These are phyloP conservation scores for Colletotrichum trifolii DNA, from an alignment of 2,329 filamentous ascomycete species.

Conservation along the genomic window DNA sequence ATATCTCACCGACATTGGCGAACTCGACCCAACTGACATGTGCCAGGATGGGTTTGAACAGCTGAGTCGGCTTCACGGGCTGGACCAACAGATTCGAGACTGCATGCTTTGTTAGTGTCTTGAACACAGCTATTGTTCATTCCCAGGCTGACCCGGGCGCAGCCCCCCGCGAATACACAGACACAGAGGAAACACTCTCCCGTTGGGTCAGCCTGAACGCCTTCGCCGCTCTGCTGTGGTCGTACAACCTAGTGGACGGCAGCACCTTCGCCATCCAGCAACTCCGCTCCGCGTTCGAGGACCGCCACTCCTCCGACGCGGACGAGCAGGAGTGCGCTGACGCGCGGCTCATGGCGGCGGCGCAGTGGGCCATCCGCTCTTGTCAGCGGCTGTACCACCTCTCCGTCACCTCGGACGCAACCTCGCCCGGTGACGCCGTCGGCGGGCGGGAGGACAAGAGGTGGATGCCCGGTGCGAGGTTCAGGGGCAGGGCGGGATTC, in stretches of 20 bases:
- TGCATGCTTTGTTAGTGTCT: conserved; percentile 23
- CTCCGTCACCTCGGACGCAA: conserved; percentile 15
- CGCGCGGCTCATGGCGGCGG: conserved; percentile 27
- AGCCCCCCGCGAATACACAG: conserved; percentile 8
- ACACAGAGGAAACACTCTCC: neutral
- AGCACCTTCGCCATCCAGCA: conserved; percentile 33
- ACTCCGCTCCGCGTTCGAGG: conserved; percentile 34
- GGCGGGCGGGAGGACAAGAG: neutral
- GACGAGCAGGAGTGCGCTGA: conserved; percentile 18
- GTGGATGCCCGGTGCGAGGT: conserved; percentile 24
- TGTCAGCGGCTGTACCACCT: conserved; percentile 34
- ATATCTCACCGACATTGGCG: neutral
- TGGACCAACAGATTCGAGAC: conserved; percentile 17
- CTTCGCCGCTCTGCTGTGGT: conserved; percentile 36
- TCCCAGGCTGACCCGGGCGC: neutral
- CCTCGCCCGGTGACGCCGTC: neutral
- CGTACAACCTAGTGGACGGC: conserved; percentile 33
- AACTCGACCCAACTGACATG: neutral
- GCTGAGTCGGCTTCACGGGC: conserved; percentile 21
- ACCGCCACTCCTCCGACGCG: conserved; percentile 24
- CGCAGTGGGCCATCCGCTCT: conserved; percentile 31
- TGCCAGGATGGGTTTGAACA: conserved; percentile 29
- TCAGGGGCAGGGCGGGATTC: conserved; percentile 25
- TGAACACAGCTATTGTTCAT: neutral
- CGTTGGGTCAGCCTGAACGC: conserved; percentile 33